Evolutionary conservation across 1,284 basidiomycete species (phyloP), one percentile per base, ranked within the genome.

Genomic region (Tremellales sp.): DNA sequence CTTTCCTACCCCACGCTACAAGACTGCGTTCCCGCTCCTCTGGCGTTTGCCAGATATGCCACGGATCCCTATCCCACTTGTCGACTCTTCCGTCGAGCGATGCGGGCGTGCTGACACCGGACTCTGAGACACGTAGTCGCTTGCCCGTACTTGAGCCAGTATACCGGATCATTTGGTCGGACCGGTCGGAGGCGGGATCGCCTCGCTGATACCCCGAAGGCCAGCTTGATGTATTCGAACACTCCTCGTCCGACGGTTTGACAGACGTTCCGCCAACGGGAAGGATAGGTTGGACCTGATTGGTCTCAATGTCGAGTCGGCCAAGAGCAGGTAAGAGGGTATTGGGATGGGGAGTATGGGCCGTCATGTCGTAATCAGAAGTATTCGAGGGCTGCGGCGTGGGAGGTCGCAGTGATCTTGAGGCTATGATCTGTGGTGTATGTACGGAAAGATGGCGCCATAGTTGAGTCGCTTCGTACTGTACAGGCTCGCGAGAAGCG

Each of bases 1-100:
- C 60, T 25, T 48, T 48, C 27, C 60, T 49, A 4, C 56, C 49
- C 62, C 65, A 67, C 2, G 35, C 46, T 2, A 64, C 31, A 2
- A 53, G 41, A 21, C 24, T 7, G 15, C 21, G 21, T 12, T 48
- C 25, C 12, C 41, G 25, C 31, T 44, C 43, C n/a, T 45, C 40
- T 10, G 25, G 7, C 15, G 15, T 17, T n/a, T 51, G 37, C 51
- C 54, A 65, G 6, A 65, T 29, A 10, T 45, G 27, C 60, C 61
- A 67, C 1, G 54, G 52, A 40, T 62, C 58, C 4, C 46, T 23
- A 8, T 31, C 29, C 29, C 29, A 31, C 8, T n/a, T n/a, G n/a
- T n/a, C n/a, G n/a, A n/a, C n/a, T n/a, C n/a, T n/a, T n/a, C n/a
- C n/a, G n/a, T n/a, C n/a, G n/a, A n/a, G n/a, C n/a, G n/a, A n/a